phyloP scores from a whole-genome alignment of 2,329 filamentous ascomycete genomes.

The Trichoderma polysporum region DNA sequence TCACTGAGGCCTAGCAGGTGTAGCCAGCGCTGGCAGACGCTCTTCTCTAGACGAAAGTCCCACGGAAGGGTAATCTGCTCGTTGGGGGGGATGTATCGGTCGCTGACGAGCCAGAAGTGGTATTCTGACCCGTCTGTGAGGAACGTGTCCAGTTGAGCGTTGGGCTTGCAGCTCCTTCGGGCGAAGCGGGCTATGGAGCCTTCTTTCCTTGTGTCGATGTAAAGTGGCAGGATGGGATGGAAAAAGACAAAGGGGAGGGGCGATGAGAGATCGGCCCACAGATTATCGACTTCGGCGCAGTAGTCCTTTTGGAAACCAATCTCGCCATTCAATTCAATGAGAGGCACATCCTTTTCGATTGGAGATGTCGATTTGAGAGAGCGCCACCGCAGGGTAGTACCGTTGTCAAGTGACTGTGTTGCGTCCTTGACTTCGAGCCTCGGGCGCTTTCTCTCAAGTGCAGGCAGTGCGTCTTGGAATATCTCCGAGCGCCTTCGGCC shows the following conservation, averaged over 20 bases:
- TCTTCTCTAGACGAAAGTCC: slow-evolving; percentile 66
- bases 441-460: slow-evolving; percentile 44
- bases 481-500: slow-evolving; percentile 66
- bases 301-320: slow-evolving; percentile 74
- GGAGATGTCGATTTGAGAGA: slow-evolving; percentile 53
- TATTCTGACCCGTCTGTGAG: slow-evolving; percentile 76
- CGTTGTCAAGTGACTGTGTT: slow-evolving; percentile 35
- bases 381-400: slow-evolving; percentile 63
- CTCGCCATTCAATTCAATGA: slow-evolving; percentile 74
- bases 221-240: slow-evolving; percentile 82
- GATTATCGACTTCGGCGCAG: slow-evolving; percentile 63
- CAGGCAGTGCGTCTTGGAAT: slow-evolving; percentile 56
- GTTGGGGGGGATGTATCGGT: slow-evolving; percentile 66
- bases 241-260: slow-evolving; percentile 79
- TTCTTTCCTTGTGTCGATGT: slow-evolving; percentile 87
- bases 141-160: slow-evolving; percentile 83
- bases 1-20: slow-evolving; percentile 62
- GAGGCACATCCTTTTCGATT: slow-evolving; percentile 57
- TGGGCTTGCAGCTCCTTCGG: slow-evolving; percentile 88
- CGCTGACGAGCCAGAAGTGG: slow-evolving; percentile 90
- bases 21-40: slow-evolving; percentile 52
- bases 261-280: slow-evolving; percentile 65
- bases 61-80: slow-evolving; percentile 64
- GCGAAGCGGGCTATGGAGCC: slow-evolving; percentile 85
- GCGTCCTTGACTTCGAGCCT: slow-evolving; percentile 52